Evolutionary conservation across 176 grass and related monocot genomes (phyloP).

Genomic region (Microstegium vimineum): DNA sequence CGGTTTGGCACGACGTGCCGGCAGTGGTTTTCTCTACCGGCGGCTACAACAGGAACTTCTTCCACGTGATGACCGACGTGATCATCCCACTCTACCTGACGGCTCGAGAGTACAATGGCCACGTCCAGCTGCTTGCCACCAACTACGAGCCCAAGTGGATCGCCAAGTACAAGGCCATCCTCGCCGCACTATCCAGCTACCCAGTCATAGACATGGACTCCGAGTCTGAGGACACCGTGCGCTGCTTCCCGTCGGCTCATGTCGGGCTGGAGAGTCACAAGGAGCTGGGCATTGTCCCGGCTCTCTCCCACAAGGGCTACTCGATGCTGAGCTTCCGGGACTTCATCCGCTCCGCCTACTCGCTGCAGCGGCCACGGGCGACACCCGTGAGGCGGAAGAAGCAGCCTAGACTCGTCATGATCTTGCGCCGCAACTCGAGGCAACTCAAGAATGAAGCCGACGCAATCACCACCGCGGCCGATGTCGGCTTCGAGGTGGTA

Average conservation of each 20-base stretch:
- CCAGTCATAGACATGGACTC: constrained; percentile 46
- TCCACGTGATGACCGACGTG: constrained; percentile 61
- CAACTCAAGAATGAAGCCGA: constrained; percentile 37
- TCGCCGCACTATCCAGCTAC: constrained; percentile 36
- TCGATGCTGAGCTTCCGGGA: constrained; percentile 47
- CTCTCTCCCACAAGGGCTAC: constrained; percentile 29
- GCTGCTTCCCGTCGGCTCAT: constrained; percentile 46
- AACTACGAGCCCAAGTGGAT: constrained; percentile 33
- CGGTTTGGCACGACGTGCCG: constrained; percentile 27
- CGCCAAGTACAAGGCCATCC: constrained; percentile 32
- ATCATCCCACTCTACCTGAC: constrained; percentile 63
- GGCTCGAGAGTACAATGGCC: constrained; percentile 34
- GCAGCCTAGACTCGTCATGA: constrained; percentile 50
- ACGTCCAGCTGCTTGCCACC: constrained; percentile 47
- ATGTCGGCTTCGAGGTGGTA: background rate
- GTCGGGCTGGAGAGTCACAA: constrained; percentile 48
- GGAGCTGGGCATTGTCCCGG: constrained; percentile 38
- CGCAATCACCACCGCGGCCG: constrained; percentile 16
- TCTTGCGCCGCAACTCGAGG: constrained; percentile 40
- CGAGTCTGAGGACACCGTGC: constrained; percentile 41
- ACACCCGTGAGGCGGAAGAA: background rate
- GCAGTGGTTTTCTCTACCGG: constrained; percentile 60
- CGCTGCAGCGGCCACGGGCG: constrained; percentile 14
- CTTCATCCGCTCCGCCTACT: constrained; percentile 45
- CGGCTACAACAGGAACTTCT: constrained; percentile 51